These are phyloP conservation scores for Plasmodium gonderi DNA, from an alignment of 169 alveolate genomes.

Conservation along the genomic window DNA sequence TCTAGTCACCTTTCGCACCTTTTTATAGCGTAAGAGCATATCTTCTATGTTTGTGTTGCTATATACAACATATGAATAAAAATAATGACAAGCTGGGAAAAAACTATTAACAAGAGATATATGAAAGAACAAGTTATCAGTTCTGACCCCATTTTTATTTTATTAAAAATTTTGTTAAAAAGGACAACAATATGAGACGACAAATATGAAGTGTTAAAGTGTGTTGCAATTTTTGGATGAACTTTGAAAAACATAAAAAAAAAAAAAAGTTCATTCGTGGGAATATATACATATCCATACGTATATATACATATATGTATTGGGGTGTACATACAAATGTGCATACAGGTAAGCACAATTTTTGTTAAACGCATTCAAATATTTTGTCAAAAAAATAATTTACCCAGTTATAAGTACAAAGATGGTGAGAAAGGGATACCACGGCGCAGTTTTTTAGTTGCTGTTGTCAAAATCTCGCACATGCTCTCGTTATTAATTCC, in stretches of 20 bases:
- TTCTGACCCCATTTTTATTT: not conserved
- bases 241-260: conserved; percentile 20
- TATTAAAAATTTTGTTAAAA: not conserved
- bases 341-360: too few relatives aligned
- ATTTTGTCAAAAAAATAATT: not conserved
- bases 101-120: not conserved
- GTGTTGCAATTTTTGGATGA: not conserved
- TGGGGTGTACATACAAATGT: too few relatives aligned
- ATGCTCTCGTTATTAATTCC: conserved; percentile 96
- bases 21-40: not conserved
- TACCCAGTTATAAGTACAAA: conserved; percentile 86
- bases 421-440: conserved; percentile 99
- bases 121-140: not conserved
- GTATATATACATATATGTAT: not conserved
- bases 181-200: not conserved
- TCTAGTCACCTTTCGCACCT: too few relatives aligned
- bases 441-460: conserved; percentile 94
- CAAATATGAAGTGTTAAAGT: not conserved
- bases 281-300: not conserved
- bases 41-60: not conserved
- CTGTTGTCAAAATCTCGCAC: conserved; percentile 93
- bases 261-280: not conserved
- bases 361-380: not conserved
- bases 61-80: not conserved
- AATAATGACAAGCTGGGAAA: not conserved